Conservation (phyloP, 176 grass and related monocot genomes). For the Alloteropsis semialata region DNA sequence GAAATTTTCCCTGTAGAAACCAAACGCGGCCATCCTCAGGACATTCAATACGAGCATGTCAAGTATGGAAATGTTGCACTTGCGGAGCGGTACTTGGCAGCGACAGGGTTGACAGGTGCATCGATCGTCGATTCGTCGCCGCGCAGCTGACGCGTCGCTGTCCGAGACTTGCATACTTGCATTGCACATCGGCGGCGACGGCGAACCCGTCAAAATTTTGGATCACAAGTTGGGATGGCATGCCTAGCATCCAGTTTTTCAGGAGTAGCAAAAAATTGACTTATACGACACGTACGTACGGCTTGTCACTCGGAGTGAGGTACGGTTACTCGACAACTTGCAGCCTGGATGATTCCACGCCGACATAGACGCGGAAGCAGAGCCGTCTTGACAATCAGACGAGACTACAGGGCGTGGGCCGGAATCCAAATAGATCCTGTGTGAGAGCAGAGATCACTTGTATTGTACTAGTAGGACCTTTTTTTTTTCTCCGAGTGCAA, state of each 20-base stretch:
- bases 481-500: too few relatives aligned
- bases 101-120: neutral
- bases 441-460: neutral
- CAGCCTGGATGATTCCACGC: neutral
- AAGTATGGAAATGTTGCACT: neutral
- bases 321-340: neutral
- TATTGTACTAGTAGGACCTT: too few relatives aligned
- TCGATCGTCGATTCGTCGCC: neutral
- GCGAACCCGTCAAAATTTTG: neutral
- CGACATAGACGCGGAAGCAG: neutral
- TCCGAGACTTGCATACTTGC: neutral
- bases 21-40: neutral
- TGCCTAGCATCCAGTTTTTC: neutral
- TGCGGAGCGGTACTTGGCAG: neutral
- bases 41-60: neutral
- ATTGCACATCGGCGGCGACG: too few relatives aligned
- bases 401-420: too few relatives aligned
- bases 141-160: too few relatives aligned
- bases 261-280: neutral
- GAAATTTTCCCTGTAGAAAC: too few relatives aligned
- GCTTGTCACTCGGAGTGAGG: neutral
- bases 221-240: neutral
- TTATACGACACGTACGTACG: neutral
- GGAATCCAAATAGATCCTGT: too few relatives aligned
- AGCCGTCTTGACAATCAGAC: neutral